Evolutionary conservation across 2,329 filamentous ascomycete genomes (phyloP).

Genomic region (Alternaria dauci): DNA sequence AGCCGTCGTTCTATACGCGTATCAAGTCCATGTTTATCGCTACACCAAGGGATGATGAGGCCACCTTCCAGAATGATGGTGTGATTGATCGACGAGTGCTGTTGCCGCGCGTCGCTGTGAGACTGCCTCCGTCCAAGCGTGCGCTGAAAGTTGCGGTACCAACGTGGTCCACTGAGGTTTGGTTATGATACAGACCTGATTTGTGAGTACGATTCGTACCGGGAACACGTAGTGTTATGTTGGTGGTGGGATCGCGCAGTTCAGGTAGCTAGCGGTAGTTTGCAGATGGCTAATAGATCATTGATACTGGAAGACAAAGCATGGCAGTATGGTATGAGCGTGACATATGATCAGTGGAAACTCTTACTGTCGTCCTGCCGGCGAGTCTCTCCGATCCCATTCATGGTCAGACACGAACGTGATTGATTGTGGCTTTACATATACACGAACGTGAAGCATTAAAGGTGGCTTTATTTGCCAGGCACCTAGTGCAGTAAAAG

Average conservation of each 20-base stretch:
- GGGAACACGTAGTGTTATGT: no score
- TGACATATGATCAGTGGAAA: background rate
- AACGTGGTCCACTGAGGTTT: background rate
- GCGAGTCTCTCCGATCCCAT: background rate
- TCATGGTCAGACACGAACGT: background rate
- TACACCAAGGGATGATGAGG: background rate
- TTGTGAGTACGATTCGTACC: background rate
- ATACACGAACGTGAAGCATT: no score
- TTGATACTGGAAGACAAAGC: background rate
- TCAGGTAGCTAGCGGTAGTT: background rate
- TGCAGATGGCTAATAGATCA: background rate
- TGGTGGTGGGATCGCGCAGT: background rate
- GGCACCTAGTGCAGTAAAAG: no score
- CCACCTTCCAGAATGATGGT: background rate
- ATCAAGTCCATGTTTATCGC: background rate
- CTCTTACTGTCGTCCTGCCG: background rate
- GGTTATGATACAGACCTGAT: background rate
- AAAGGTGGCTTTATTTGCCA: no score
- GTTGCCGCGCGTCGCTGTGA: background rate
- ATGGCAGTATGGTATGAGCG: background rate
- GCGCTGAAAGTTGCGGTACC: background rate
- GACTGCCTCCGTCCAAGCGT: background rate
- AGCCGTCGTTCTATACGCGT: background rate
- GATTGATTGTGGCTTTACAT: background rate
- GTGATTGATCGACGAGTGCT: background rate